Conservation (phyloP, 208 protist genomes). For the Naegleria fowleri region DNA sequence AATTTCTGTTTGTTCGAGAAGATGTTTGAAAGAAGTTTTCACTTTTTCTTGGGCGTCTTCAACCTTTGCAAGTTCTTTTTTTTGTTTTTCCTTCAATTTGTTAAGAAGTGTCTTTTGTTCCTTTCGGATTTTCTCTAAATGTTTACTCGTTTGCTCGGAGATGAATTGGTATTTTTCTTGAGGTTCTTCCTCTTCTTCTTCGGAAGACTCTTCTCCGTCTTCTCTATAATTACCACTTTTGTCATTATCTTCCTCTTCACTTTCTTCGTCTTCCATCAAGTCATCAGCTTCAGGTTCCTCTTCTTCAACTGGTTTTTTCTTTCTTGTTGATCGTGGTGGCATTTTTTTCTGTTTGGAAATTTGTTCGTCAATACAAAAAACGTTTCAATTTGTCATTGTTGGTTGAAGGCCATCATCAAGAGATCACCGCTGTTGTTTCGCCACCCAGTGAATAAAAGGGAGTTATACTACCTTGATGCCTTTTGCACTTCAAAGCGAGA, state of each 20-base stretch:
- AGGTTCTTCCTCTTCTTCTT: not conserved
- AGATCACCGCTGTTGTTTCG: too few species aligned
- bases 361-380: not conserved
- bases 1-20: constrained; percentile 31
- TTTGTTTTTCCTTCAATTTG: constrained; percentile 20
- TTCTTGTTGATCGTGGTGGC: not conserved
- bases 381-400: not conserved
- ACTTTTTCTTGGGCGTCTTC: constrained; percentile 3
- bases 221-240: not conserved
- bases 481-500: too few species aligned
- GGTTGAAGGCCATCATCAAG: too few species aligned
- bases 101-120: not conserved
- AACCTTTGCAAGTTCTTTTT: not conserved
- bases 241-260: constrained; percentile 16
- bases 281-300: not conserved
- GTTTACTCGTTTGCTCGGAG: not conserved
- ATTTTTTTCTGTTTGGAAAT: not conserved
- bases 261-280: not conserved
- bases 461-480: too few species aligned
- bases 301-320: not conserved
- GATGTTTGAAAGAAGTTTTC: constrained; percentile 4
- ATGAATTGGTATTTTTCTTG: not conserved
- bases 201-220: not conserved
- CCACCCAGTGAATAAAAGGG: too few species aligned
- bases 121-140: not conserved